Evolutionary conservation across 1,284 basidiomycete species (phyloP).

Genomic region (Puccinia horiana): DNA sequence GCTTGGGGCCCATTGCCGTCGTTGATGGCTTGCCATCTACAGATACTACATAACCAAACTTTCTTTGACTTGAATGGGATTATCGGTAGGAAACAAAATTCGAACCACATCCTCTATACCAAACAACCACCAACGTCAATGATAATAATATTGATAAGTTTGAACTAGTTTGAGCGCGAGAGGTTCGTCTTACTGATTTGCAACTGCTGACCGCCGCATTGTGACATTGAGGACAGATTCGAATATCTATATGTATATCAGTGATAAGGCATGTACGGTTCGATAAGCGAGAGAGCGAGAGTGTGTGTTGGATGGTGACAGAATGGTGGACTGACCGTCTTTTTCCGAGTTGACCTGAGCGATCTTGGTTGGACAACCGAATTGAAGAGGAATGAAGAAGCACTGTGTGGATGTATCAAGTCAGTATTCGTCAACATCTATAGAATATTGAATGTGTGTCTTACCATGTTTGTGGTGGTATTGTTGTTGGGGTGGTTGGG

Average conservation of each 20-base stretch:
- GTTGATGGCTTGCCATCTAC: slow-evolving; percentile 38
- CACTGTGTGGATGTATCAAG: slow-evolving; percentile 8
- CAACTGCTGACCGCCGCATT: slow-evolving; percentile 34
- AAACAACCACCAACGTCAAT: background rate
- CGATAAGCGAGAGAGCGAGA: background rate
- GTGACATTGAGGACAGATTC: slow-evolving; percentile 48
- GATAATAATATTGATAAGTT: background rate
- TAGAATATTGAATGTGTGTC: no score
- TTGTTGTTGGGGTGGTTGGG: no score
- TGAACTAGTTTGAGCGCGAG: background rate
- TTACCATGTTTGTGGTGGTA: no score
- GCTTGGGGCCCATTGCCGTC: slow-evolving; percentile 16
- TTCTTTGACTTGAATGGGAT: slow-evolving; percentile 48
- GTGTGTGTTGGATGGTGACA: no score
- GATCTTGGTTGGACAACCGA: slow-evolving; percentile 44
- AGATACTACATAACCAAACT: slow-evolving; percentile 41
- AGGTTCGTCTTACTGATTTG: slow-evolving; percentile 19
- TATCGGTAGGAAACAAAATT: slow-evolving; percentile 46
- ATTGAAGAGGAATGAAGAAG: slow-evolving; percentile 48
- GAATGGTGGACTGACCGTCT: slow-evolving; percentile 39
- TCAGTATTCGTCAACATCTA: no score
- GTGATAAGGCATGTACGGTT: background rate
- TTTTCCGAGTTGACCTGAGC: slow-evolving; percentile 36
- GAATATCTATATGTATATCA: background rate
- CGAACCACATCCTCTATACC: slow-evolving; percentile 44